Conservation (phyloP, 305 asterid species). For the Ilex paraguariensis region DNA sequence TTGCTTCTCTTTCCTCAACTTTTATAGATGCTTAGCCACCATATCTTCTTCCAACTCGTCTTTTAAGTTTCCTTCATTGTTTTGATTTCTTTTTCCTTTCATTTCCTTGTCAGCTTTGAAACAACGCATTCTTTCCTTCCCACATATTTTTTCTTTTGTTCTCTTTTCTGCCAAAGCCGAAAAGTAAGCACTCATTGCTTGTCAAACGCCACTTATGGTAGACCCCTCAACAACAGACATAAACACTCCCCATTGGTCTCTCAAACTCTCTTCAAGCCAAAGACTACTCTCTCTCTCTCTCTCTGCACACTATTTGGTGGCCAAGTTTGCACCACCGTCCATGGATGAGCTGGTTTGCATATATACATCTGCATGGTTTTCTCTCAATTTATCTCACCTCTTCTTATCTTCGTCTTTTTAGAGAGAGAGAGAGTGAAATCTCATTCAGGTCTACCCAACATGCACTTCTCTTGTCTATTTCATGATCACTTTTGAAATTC, state of each 20-base stretch:
- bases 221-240: constrained; percentile 11
- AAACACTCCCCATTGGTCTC: constrained; percentile 18
- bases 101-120: too few relatives aligned
- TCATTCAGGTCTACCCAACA: constrained; percentile 25
- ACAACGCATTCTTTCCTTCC: constrained; percentile 48
- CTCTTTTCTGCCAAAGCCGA: constrained; percentile 32
- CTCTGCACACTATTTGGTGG: constrained; percentile 7
- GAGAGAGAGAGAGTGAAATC: constrained; percentile 3
- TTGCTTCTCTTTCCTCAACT: too few relatives aligned
- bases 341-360: constrained; percentile 20
- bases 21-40: too few relatives aligned
- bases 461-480: background rate
- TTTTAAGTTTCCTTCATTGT: too few relatives aligned
- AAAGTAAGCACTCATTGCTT: constrained; percentile 38
- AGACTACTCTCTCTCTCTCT: constrained; percentile 6
- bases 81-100: too few relatives aligned
- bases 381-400: constrained; percentile 9
- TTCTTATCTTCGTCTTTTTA: constrained; percentile 10
- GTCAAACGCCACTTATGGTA: too few relatives aligned
- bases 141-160: constrained; percentile 40
- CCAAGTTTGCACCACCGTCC: constrained; percentile 4
- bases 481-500: too few relatives aligned
- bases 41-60: too few relatives aligned
- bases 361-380: constrained; percentile 26
- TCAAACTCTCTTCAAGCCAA: background rate